phyloP scores from a whole-genome alignment of 768 basidiomycete species.

The Suillus cothurnatus region DNA sequence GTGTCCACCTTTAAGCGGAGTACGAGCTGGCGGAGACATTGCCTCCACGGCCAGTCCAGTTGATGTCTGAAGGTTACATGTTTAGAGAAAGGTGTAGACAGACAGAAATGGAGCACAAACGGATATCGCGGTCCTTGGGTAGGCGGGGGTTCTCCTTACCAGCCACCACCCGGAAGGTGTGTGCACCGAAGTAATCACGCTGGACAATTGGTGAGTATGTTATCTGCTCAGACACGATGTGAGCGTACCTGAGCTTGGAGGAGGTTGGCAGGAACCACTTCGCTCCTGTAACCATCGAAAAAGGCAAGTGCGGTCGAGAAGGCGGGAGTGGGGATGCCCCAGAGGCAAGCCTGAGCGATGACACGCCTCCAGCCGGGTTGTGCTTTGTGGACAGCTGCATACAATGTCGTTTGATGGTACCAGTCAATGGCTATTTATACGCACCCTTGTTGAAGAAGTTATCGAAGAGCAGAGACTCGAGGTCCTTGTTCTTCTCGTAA shows the following conservation, averaged over 20 bases:
- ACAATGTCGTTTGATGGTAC: slow-evolving; percentile 10
- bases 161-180: slow-evolving; percentile 94
- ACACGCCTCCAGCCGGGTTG: slow-evolving; percentile 99
- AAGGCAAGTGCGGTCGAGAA: slow-evolving; percentile 97
- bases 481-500: slow-evolving; percentile 78
- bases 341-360: slow-evolving; percentile 92
- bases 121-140: slow-evolving; percentile 82
- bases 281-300: slow-evolving; percentile 98
- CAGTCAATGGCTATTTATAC: slow-evolving; percentile 9
- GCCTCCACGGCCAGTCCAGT: slow-evolving; percentile 98
- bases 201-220: slow-evolving; percentile 28
- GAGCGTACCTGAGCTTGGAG: slow-evolving; percentile 82
- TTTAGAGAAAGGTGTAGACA: slow-evolving; percentile 11
- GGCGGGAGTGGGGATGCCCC: slow-evolving; percentile 98
- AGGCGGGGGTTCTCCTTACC: slow-evolving; percentile 89
- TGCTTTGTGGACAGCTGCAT: slow-evolving; percentile 82
- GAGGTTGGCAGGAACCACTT: slow-evolving; percentile 90
- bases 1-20: slow-evolving; percentile 49
- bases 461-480: slow-evolving; percentile 94
- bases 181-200: slow-evolving; percentile 99
- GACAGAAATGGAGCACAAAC: slow-evolving; percentile 48
- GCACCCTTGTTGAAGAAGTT: slow-evolving; percentile 96
- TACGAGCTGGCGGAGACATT: slow-evolving; percentile 91
- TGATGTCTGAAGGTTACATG: slow-evolving; percentile 64
- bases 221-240: neutral